Base-by-base conservation (phyloP, 1,284 basidiomycete genomes). In the Ganoderma meredithae region DNA sequence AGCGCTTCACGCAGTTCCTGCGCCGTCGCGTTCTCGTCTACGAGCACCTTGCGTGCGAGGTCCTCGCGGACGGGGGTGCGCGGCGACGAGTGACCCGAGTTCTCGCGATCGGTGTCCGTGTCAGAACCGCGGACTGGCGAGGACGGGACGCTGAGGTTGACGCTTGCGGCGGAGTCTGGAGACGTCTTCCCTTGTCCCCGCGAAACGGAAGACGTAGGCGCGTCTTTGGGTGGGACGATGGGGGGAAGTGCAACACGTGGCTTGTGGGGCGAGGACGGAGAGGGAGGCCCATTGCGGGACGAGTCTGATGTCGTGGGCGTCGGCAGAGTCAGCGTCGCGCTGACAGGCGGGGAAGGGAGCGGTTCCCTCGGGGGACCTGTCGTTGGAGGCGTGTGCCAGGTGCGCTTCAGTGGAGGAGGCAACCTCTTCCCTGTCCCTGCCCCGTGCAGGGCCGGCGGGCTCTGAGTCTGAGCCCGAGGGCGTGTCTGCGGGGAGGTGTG, bases 1-100 rank as follows among this genome's bases (percentile, higher is more conserved):
- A 83, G 75, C 19, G 76, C 76, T 5, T 78, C 77, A 53, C 76
- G 78, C 33, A 83, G 73, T 62, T 83, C 71, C 43, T 72, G 72
- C 8, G 69, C 47, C 15, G 69, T 73, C 47, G 73, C 71, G 60
- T 66, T 55, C 39, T 70, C 70, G 66, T 72, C 69, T 10, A 68
- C 67, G 27, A 69, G 65, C 36, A 68, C 58, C 43, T 27, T 52
- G 56, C 67, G 60, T 2, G 60, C 61, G n/a, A 62, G 65, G 36
- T 68, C 67, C 40, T 71, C 70, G 2, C 66, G 63, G 8, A 70
- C 43, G 15, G 71, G 65, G 12, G 68, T 64, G 36, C 58, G 10
- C 15, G 58, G 58, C 0, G 58, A 60, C 22, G 52, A 15, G 4
- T 27, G 52, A 31, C 9, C n/a, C 12, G 47, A 49, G 47, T 25